Evolutionary conservation across 1,284 basidiomycete genomes (phyloP).

Genomic region (Cutaneotrichosporon sp.): DNA sequence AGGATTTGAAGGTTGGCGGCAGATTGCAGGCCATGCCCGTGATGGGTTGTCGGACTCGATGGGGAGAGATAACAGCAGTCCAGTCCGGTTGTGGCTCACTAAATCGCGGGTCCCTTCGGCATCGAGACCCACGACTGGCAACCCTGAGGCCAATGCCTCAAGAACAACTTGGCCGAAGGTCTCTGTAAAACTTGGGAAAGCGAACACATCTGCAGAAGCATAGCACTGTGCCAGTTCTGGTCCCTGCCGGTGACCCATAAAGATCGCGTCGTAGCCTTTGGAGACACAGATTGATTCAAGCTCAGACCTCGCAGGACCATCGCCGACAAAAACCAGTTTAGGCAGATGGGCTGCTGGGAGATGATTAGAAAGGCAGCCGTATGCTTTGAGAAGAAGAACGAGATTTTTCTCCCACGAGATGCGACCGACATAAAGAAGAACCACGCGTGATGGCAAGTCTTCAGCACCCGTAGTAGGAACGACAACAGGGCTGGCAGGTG

Average conservation of each 20-base stretch:
- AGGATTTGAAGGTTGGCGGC: slow-evolving; percentile 35
- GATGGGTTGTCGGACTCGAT: slow-evolving; percentile 10
- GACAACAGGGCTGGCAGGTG: slow-evolving; percentile 32
- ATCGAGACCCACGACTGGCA: slow-evolving; percentile 56
- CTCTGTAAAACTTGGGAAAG: slow-evolving; percentile 55
- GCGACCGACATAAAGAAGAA: slow-evolving; percentile 46
- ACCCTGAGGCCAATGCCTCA: slow-evolving; percentile 54
- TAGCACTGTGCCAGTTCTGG: slow-evolving; percentile 50
- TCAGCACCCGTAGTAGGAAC: slow-evolving; percentile 11
- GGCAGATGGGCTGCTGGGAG: slow-evolving; percentile 33
- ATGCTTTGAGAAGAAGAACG: slow-evolving; percentile 53
- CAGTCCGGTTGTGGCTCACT: slow-evolving; percentile 51
- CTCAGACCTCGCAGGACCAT: slow-evolving; percentile 53
- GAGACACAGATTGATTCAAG: slow-evolving; percentile 50
- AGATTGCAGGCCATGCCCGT: slow-evolving; percentile 37
- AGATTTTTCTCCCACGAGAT: slow-evolving; percentile 59
- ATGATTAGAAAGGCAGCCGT: slow-evolving; percentile 38
- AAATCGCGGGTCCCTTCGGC: slow-evolving; percentile 58
- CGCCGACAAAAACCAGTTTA: slow-evolving; percentile 56
- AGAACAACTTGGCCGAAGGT: slow-evolving; percentile 57
- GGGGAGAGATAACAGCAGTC: slow-evolving; percentile 48
- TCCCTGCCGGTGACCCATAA: slow-evolving; percentile 53
- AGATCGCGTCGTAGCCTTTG: slow-evolving; percentile 51
- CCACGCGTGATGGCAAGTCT: slow-evolving; percentile 26
- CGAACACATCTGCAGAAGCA: slow-evolving; percentile 55